Evolutionary conservation across 1,139 yeast genomes (phyloP), one percentile per base, ranked within the genome.

Genomic region (Petasospora fabianii): DNA sequence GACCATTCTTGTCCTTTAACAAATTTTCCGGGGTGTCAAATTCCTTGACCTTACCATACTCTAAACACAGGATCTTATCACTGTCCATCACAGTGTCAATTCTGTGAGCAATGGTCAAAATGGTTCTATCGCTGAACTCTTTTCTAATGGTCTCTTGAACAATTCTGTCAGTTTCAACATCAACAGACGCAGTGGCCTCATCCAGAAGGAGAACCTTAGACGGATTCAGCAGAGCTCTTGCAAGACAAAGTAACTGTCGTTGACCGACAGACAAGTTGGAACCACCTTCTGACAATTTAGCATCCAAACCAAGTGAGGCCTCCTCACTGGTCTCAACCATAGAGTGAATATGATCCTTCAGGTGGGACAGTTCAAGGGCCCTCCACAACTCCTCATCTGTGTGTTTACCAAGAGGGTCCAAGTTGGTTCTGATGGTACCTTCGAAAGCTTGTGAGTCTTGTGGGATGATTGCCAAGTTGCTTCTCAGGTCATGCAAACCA

Each of bases 161-260:
- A 32, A 88, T 74, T 51, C 81, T 69, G 61, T 92, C 98, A 1
- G 98, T 92, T 57, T 88, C 95, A 24, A 88, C 96, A 62, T 92
- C 98, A 36, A 92, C 96, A 2, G 96, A 96, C 2, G 97, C 97
- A 4, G 97, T 90, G n/a, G 97, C 97, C 65, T 92, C 98, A 61
- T 92, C 98, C 52, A 90, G 68, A 7, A 88, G 85, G 46, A 88
- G 69, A 34, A 90, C 77, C 50, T 80, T 80, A 5, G 95, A 80
- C 19, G 86, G 84, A 38, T 84, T 82, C 51, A 87, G 70, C 49
- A 90, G 66, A 0, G 96, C 96, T 55, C 97, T 73, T 0, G 96
- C 95, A 48, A 88, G 71, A 61, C 96, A 87, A 80, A 88, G 81
- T 58, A 88, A 71, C 62, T 88, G 97, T 53, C 95, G 75, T 65